phyloP scores from a whole-genome alignment of 1,139 yeast species.

The Pichia cactophila region DNA sequence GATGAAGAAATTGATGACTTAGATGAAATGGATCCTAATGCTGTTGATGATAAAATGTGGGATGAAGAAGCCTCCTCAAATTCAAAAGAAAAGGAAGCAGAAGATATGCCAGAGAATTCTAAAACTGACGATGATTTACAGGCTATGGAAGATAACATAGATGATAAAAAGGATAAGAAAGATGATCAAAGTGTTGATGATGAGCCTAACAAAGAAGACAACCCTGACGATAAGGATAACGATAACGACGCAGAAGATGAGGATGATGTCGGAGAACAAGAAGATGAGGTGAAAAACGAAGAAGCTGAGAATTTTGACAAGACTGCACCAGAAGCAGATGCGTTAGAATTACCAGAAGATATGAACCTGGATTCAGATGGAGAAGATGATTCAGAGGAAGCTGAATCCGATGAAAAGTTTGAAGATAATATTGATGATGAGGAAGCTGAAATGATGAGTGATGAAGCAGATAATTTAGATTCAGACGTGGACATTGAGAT shows the following conservation, averaged over 20 bases:
- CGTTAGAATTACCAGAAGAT: slow-evolving; percentile 80
- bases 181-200: slow-evolving; percentile 31
- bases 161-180: slow-evolving; percentile 27
- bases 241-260: slow-evolving; percentile 41
- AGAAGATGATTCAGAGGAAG: slow-evolving; percentile 44
- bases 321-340: slow-evolving; percentile 71
- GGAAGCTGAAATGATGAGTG: slow-evolving; percentile 27
- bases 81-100: slow-evolving; percentile 65
- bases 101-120: slow-evolving; percentile 53
- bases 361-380: slow-evolving; percentile 69
- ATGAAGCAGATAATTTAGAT: slow-evolving; percentile 21
- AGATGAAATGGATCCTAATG: slow-evolving; percentile 89
- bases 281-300: slow-evolving; percentile 66
- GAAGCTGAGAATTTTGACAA: slow-evolving; percentile 67
- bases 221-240: slow-evolving; percentile 27
- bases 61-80: slow-evolving; percentile 82
- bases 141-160: slow-evolving; percentile 47
- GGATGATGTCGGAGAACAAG: slow-evolving; percentile 71
- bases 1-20: slow-evolving; percentile 90
- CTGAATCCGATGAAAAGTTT: slow-evolving; percentile 29
- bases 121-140: slow-evolving; percentile 54
- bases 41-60: slow-evolving; percentile 98
- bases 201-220: slow-evolving; percentile 32
- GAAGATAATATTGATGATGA: slow-evolving; percentile 19
- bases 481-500: slow-evolving; percentile 29